Evolutionary conservation across 2,329 filamentous ascomycete species (phyloP), one percentile per base, ranked within the genome.

Genomic region (Domatiomyces globalis): DNA sequence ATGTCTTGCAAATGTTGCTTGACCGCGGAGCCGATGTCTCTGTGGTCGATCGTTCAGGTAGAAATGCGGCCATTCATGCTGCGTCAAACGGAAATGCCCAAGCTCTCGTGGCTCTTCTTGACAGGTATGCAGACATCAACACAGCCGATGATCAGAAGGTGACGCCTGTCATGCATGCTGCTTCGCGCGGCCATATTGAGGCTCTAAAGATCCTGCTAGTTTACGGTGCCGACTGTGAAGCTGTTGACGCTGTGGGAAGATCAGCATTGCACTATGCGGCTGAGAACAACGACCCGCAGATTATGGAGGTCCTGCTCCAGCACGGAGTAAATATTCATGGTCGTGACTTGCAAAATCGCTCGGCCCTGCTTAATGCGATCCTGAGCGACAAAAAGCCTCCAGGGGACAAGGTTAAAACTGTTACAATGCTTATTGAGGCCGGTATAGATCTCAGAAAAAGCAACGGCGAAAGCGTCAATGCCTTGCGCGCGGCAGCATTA

Each of bases 401-500:
- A 6, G 19, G 10, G 17, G 45, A 22, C 8, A 67, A 69, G 6
- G 74, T 73, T 5, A 63, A 73, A 42, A 64, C 64, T 51, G 56
- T 76, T 46, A 62, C 76, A 6, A 27, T 49, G n/a, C 47, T 33
- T 29, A 12, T 49, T 22, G 17, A 49, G 17, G 17, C 47, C 33
- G 25, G 25, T 4, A 49, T 45, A 36, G 12, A 39, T 15, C 33
- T 39, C 33, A 39, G 33, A 15, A 39, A 39, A 39, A 44, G 17
- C 17, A 74, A 78, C 59, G 69, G 71, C 47, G 73, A 71, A 51
- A 68, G 68, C 4, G 62, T 69, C 15, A 71, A 68, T 43, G 67
- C 65, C 43, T 54, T 72, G 43, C 71, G 70, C 68, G 69, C 66
- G 1, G 69, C 70, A 4, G 69, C 70, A 6, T 70, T 66, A 67